A percentile compares a stretch with the other conserved stretches of the same genome.
Evolutionary conservation across 495 filamentous ascomycete species (phyloP).

Genomic region (Daldinia grandis): DNA sequence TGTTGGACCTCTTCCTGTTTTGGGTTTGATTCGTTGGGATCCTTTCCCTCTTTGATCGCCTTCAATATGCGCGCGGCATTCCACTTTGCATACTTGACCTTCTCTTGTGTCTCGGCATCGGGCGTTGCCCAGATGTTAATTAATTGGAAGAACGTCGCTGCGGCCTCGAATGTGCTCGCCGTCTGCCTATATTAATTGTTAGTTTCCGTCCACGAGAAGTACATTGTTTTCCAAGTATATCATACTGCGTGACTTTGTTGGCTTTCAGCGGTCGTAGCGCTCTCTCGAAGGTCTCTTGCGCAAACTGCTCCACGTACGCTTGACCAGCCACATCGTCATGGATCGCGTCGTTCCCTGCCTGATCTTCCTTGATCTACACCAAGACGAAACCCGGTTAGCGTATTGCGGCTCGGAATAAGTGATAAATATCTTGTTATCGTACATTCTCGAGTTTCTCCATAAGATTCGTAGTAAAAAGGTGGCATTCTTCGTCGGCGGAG

Average conservation of each 20-base stretch:
- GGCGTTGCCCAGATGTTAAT: constrained; percentile 80
- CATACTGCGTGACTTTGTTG: constrained; percentile 84
- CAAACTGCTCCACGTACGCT: constrained; percentile 95
- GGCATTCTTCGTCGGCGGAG: constrained; percentile 74
- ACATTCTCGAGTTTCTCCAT: constrained; percentile 94
- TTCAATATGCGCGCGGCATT: constrained; percentile 91
- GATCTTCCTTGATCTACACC: constrained; percentile 69
- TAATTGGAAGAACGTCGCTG: constrained; percentile 89
- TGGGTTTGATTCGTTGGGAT: constrained; percentile 92
- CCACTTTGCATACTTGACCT: constrained; percentile 96
- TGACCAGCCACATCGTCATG: constrained; percentile 83
- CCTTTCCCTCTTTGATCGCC: constrained; percentile 88
- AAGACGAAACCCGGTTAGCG: constrained; percentile 1
- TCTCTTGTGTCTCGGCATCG: constrained; percentile 80
- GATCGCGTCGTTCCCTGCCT: constrained; percentile 68
- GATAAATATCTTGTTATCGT: constrained; percentile 29
- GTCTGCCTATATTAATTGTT: constrained; percentile 71
- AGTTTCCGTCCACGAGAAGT: constrained; percentile 4
- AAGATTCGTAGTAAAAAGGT: constrained; percentile 77
- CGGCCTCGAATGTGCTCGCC: constrained; percentile 89
- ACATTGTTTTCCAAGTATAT: background rate
- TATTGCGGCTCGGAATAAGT: background rate
- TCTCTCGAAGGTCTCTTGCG: constrained; percentile 81
- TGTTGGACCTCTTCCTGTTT: constrained; percentile 48
- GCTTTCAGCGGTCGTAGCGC: constrained; percentile 83